Evolutionary conservation across 495 filamentous ascomycete genomes (phyloP), one percentile per base, ranked within the genome.

Genomic region (Trichodelitschia bisporula): DNA sequence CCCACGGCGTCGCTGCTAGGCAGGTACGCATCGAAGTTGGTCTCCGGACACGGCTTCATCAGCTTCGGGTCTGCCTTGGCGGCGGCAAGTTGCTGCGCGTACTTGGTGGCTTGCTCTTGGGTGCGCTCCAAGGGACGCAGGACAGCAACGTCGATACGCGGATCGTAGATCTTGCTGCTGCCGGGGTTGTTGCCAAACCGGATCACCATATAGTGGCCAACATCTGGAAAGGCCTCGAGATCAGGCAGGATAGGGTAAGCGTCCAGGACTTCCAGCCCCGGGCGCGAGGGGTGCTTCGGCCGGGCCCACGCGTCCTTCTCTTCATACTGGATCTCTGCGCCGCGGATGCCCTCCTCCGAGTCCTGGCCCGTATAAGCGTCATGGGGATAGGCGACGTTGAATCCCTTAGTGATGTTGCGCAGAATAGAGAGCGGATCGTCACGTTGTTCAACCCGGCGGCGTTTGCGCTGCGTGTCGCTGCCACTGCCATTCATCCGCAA

Each of bases 121-220:
- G 39, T 34, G 21, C 45, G 40, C 3, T 63, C 60, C 2, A 59
- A 4, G 9, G 29, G 15, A 8, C 10, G 15, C 30, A 97, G 58
- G 25, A 97, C 50, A 35, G 68, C 76, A 21, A 71, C 64, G 35
- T 89, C 76, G 35, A 95, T 66, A 19, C 89, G 72, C 27, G 59
- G 58, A 46, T 95, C 86, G 45, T 84, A 82, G 27, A 42, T 46
- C 15, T 52, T 46, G 8, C 57, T 55, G 19, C 59, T 51, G 4
- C 80, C 61, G 0, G 86, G 84, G 35, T 84, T 79, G 28, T 71
- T 77, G 24, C 62, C 58, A 53, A 93, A 93, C 38, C 95, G 93
- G 51, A 82, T 66, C 8, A 83, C 66, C 34, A 89, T 67, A 48
- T 79, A 93, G 11, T 71, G 69, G 32, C 78, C 78, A 16, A 68